phyloP scores from a whole-genome alignment of 306 rosid species.

The Gastrolobium bilobum region DNA sequence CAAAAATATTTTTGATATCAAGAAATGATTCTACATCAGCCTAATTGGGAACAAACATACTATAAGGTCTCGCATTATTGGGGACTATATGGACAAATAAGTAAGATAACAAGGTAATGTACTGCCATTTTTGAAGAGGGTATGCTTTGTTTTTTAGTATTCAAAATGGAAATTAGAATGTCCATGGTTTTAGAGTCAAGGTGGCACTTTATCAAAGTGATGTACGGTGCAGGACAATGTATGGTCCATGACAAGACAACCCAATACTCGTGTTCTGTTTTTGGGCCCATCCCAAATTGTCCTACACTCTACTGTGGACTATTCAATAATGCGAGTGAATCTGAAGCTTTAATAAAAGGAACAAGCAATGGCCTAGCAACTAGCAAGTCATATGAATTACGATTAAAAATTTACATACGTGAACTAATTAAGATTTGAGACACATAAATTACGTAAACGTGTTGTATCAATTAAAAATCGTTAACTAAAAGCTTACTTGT shows the following conservation, averaged over 20 bases:
- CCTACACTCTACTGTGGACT: background rate
- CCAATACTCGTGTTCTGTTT: slow-evolving; percentile 14
- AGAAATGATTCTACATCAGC: background rate
- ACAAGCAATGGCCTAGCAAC: background rate
- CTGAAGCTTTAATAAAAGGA: too few relatives aligned
- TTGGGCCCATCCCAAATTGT: slow-evolving; percentile 37
- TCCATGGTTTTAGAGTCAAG: slow-evolving; percentile 35
- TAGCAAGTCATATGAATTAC: too few relatives aligned
- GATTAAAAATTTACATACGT: too few relatives aligned
- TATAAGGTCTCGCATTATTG: slow-evolving; percentile 35
- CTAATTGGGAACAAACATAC: background rate
- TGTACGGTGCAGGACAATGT: slow-evolving; percentile 33
- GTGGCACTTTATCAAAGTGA: slow-evolving; percentile 35
- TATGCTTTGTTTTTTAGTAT: slow-evolving; percentile 1
- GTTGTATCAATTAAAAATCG: too few relatives aligned
- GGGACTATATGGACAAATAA: slow-evolving; percentile 5
- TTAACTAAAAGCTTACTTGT: too few relatives aligned
- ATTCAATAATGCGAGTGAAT: slow-evolving; percentile 2
- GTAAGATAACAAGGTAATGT: background rate
- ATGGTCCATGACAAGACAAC: slow-evolving; percentile 42
- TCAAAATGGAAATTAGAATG: slow-evolving; percentile 34
- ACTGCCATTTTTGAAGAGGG: slow-evolving; percentile 7
- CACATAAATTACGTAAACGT: too few relatives aligned
- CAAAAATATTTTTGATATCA: background rate
- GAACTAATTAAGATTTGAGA: too few relatives aligned